Evolutionary conservation across 2,329 filamentous ascomycete genomes (phyloP).

Genomic region (Penicillium sp.): DNA sequence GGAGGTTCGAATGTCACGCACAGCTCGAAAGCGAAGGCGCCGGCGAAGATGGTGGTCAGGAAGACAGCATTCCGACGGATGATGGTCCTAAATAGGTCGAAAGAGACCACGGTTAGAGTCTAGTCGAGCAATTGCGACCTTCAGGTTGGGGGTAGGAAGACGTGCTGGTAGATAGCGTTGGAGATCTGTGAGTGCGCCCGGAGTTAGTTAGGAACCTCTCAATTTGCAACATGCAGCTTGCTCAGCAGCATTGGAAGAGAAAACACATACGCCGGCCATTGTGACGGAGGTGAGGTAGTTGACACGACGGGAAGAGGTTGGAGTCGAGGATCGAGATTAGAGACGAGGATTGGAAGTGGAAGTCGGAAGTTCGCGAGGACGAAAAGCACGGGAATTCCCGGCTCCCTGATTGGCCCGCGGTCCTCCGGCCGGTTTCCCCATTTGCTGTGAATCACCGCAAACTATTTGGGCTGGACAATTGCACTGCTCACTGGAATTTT

Average conservation of each 20-base stretch:
- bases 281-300: constrained; percentile 39
- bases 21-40: constrained; percentile 93
- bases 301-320: constrained; percentile 19
- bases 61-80: constrained; percentile 88
- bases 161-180: constrained; percentile 64
- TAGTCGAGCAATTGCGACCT: constrained; percentile 21
- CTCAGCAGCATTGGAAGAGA: constrained; percentile 21
- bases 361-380: constrained; percentile 34
- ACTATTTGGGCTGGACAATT: constrained; percentile 2
- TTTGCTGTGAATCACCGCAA: constrained; percentile 11
- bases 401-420: constrained; percentile 41
- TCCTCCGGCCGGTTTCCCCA: constrained; percentile 31
- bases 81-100: constrained; percentile 64
- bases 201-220: constrained; percentile 28
- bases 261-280: constrained; percentile 56
- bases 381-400: constrained; percentile 47
- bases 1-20: constrained; percentile 55
- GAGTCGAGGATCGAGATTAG: constrained; percentile 14
- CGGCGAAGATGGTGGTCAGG: constrained; percentile 81
- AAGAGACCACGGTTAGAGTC: constrained; percentile 23
- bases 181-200: constrained; percentile 49
- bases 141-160: constrained; percentile 32
- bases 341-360: constrained; percentile 34
- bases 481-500: neutral
- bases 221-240: constrained; percentile 37